Evolutionary conservation across 768 basidiomycete genomes (phyloP), one percentile per base, ranked within the genome.

Genomic region (Obba rivulosa): DNA sequence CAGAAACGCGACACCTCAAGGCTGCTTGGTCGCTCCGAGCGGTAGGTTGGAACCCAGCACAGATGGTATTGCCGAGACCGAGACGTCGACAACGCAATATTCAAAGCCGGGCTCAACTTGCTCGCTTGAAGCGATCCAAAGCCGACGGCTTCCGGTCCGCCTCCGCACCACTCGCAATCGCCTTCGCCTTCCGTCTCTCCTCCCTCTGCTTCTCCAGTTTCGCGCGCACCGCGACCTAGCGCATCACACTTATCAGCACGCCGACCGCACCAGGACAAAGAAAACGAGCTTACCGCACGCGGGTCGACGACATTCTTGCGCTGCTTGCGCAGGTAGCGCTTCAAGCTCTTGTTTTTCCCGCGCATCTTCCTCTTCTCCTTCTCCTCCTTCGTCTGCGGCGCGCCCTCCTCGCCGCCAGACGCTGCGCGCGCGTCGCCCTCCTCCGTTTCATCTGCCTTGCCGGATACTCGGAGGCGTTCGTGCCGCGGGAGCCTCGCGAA

Each of bases 241-340:
- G 48, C 34, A 16, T 57, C 56, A 49, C 65, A 66, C 55, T n/a
- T n/a, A 20, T 73, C 62, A 57, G 68, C 3, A 34, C 41, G n/a
- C 22, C 8, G 11, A 16, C 8, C 22, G 34, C n/a, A 39, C 10
- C 20, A 43, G 37, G 57, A 46, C 57, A 23, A 25, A 23, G 4
- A 31, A 31, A 35, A 14, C 8, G 23, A 40, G 70, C 78, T 46
- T 47, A 89, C 87, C 20, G 78, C 75, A 20, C 77, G 75, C 20
- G 91, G 90, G 63, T 97, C 93, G 53, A 97, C 80, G 41, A 97
- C 89, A 60, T 97, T 96, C 74, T 94, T 92, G 63, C 91, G 81
- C 66, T 95, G 88, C 72, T 93, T 96, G 59, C 89, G 77, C 53
- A 96, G 65, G 64, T 81, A 87, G 72, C 92, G 74, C 66, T 92